Base-by-base conservation (phyloP, 2,329 filamentous ascomycete genomes). In the Fusarium tuaranense region DNA sequence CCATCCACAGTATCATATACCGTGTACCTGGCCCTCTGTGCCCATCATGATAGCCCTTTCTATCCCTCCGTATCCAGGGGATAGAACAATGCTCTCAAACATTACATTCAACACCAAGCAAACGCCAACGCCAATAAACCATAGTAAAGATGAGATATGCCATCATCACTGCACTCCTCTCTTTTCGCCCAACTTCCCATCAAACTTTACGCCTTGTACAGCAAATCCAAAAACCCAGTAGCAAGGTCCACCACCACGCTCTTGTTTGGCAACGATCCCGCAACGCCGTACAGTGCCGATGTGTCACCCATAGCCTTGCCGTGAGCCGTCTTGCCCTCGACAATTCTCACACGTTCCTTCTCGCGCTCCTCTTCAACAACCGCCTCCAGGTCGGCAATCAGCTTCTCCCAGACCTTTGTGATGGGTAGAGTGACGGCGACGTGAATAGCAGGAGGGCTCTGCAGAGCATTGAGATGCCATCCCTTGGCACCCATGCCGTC, bases 381-480 rank as follows among this genome's bases (percentile, higher is more conserved):
- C 4, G 86, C 85, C 84, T 92, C 91, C 20, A 93, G 84, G 82
- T 99, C 97, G 10, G 85, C 84, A 61, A 97, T 88, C 65, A 99
- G 87, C 80, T 90, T 89, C 80, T 98, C 95, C 81, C 94, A 94
- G 3, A 93, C 94, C 78, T 92, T 92, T 25, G 92, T 91, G 58
- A 97, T 94, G 18, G 96, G 96, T 77, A 97, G 83, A 1, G 97
- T 99, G 44, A 98, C 95, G 14, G 97, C 97, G 44, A 98, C 91
- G 82, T 99, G 97, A 65, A 99, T 95, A 22, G 95, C 97, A 0
- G 97, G 92, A 3, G 97, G 97, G 78, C 91, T 92, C 85, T 99
- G 97, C 73, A 99, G 88, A 4, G 95, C 94, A 80, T 98, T 99
- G 69, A 99, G 88, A 84, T 99, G 97, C 97, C 97, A 99, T 4